phyloP scores from a whole-genome alignment of 176 grass and related monocot species.

The Phyllostachys edulis region DNA sequence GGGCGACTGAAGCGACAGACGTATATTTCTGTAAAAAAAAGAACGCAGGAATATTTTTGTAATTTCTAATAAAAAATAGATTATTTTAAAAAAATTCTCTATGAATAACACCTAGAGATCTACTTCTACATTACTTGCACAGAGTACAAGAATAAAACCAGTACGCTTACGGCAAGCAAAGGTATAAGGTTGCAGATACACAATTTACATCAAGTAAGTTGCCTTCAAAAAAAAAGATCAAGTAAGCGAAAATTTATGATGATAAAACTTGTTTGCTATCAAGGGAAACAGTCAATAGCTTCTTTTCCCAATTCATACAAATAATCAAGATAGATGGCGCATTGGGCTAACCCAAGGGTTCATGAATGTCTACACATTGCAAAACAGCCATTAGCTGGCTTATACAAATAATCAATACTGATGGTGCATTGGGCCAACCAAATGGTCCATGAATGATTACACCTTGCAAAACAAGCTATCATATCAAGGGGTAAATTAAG shows the following conservation, averaged over 20 bases:
- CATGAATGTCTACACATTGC: neutral
- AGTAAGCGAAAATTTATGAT: neutral
- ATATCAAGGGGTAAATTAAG: neutral
- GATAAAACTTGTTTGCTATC: conserved; percentile 6
- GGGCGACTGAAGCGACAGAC: too few relatives aligned
- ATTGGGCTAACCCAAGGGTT: neutral
- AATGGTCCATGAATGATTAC: neutral
- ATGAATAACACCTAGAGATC: neutral
- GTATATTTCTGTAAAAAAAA: too few relatives aligned
- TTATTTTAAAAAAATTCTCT: too few relatives aligned
- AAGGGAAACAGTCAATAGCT: neutral
- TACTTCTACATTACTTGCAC: neutral
- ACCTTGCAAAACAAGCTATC: neutral
- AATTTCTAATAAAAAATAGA: too few relatives aligned
- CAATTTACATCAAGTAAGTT: neutral
- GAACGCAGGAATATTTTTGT: too few relatives aligned
- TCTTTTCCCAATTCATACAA: neutral
- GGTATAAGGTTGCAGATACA: neutral
- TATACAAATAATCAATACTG: neutral
- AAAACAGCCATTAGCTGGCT: neutral
- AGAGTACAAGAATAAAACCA: neutral
- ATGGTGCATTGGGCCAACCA: neutral
- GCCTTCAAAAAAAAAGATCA: neutral
- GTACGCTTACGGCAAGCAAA: neutral
- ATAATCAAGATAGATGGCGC: neutral